Conservation (phyloP, 495 filamentous ascomycete species). For the Neurospora sp. region DNA sequence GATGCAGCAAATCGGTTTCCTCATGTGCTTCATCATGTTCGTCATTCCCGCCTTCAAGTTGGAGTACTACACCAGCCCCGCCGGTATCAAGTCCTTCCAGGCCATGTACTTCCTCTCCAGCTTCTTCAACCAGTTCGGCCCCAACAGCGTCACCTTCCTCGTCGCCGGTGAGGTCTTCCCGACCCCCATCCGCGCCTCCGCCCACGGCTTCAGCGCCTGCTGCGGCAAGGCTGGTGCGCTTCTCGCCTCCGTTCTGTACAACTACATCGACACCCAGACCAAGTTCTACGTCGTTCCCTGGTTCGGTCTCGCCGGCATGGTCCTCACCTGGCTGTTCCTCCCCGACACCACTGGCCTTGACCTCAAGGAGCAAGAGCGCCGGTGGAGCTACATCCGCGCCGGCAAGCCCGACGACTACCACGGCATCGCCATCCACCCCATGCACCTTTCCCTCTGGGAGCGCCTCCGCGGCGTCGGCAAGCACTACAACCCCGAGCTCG, state of each 20-base stretch:
- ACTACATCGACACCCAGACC: conserved; percentile 67
- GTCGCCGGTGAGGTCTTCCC: conserved; percentile 88
- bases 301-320: conserved; percentile 76
- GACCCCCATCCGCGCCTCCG: conserved; percentile 78
- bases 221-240: conserved; percentile 77
- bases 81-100: conserved; percentile 69
- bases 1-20: conserved; percentile 87
- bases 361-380: conserved; percentile 86
- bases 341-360: conserved; percentile 90
- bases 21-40: conserved; percentile 80
- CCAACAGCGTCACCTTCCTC: conserved; percentile 85
- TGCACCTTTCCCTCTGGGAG: conserved; percentile 78
- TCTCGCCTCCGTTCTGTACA: conserved; percentile 72
- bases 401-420: conserved; percentile 73
- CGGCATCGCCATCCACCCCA: conserved; percentile 75
- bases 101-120: conserved; percentile 87
- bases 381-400: conserved; percentile 68
- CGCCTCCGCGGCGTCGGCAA: conserved; percentile 58
- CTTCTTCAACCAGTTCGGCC: conserved; percentile 96
- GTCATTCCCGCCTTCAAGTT: conserved; percentile 75
- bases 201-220: conserved; percentile 81
- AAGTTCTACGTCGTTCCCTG: conserved; percentile 86
- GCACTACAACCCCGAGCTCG: conserved; percentile 65
- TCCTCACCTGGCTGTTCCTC: conserved; percentile 70
- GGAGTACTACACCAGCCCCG: conserved; percentile 57